Percentiles rank a stretch among this genome's conserved stretches.
Evolutionary conservation across 1,284 basidiomycete genomes (phyloP).

Genomic region (Tylopilus sp.): DNA sequence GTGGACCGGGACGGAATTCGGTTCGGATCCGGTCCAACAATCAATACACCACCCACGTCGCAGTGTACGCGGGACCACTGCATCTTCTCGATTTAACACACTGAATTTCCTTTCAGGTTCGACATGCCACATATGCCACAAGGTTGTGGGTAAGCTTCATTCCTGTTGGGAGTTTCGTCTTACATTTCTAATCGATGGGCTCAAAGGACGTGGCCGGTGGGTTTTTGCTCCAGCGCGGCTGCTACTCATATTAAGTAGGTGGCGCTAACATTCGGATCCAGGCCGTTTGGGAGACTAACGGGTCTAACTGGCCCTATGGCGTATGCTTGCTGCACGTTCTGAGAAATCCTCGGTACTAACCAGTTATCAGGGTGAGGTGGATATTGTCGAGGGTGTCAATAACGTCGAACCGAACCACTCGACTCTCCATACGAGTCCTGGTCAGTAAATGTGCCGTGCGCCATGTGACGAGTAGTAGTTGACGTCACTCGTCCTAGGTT

Average conservation of each 20-base stretch:
- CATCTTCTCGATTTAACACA: not conserved
- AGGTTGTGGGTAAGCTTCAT: slow-evolving; percentile 56
- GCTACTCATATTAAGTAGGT: not conserved
- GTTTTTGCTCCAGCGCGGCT: slow-evolving; percentile 1
- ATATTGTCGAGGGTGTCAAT: slow-evolving; percentile 41
- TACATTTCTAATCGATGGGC: not conserved
- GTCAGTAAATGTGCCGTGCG: slow-evolving; percentile 17
- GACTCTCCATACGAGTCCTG: slow-evolving; percentile 42
- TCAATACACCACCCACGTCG: slow-evolving; percentile 50
- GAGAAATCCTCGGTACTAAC: not conserved
- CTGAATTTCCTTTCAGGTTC: slow-evolving; percentile 25
- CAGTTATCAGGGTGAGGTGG: slow-evolving; percentile 40
- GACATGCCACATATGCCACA: slow-evolving; percentile 49
- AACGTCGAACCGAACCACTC: slow-evolving; percentile 35
- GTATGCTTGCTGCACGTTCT: slow-evolving; percentile 25
- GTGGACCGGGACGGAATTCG: slow-evolving; percentile 55
- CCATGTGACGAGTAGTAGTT: not conserved
- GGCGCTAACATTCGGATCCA: slow-evolving; percentile 12
- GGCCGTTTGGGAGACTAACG: slow-evolving; percentile 52
- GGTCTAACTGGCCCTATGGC: slow-evolving; percentile 47
- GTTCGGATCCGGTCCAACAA: slow-evolving; percentile 53
- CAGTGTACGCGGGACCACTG: slow-evolving; percentile 43
- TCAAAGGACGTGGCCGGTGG: slow-evolving; percentile 46
- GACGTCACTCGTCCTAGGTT: slow-evolving; percentile 9
- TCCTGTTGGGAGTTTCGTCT: not conserved